These are phyloP conservation scores for Daldinia vernicosa DNA, from an alignment of 495 filamentous ascomycete genomes.

Conservation along the genomic window DNA sequence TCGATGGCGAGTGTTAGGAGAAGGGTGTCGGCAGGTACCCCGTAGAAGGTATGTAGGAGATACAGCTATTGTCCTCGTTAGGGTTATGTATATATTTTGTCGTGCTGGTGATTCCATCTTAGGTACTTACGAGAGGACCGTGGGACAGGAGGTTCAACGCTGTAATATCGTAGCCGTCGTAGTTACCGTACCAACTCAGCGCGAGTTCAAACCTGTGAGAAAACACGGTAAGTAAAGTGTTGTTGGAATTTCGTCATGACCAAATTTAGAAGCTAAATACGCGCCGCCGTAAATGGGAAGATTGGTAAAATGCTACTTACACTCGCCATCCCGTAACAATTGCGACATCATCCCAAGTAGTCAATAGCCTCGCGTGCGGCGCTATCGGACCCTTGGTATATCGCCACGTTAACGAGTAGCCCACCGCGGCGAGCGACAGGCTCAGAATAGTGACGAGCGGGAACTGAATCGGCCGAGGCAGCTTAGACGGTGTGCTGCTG, in stretches of 20 bases:
- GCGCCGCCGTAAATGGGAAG: neutral
- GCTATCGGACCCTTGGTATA: conserved; percentile 65
- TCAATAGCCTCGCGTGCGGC: conserved; percentile 66
- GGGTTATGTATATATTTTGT: neutral
- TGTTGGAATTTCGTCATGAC: conserved; percentile 42
- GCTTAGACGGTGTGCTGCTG: conserved; percentile 41
- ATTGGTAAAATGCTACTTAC: conserved; percentile 48
- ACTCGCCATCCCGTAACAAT: conserved; percentile 71
- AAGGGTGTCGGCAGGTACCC: conserved; percentile 65
- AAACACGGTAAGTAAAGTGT: conserved; percentile 17
- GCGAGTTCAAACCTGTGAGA: conserved; percentile 67
- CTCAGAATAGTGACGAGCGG: conserved; percentile 70
- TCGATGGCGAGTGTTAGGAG: conserved; percentile 68
- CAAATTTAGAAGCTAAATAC: conserved; percentile 3
- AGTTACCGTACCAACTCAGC: conserved; percentile 73
- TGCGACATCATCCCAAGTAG: conserved; percentile 68
- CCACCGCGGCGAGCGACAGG: conserved; percentile 64
- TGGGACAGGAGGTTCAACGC: conserved; percentile 74
- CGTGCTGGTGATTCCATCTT: neutral
- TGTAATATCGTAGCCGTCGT: conserved; percentile 76
- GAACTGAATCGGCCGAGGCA: conserved; percentile 68
- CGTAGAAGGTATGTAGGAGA: conserved; percentile 79
- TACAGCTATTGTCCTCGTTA: conserved; percentile 58
- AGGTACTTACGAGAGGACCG: conserved; percentile 69
- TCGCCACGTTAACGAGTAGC: conserved; percentile 63